Conservation (phyloP, 768 basidiomycete genomes). For the Rhizopogon roseolus region DNA sequence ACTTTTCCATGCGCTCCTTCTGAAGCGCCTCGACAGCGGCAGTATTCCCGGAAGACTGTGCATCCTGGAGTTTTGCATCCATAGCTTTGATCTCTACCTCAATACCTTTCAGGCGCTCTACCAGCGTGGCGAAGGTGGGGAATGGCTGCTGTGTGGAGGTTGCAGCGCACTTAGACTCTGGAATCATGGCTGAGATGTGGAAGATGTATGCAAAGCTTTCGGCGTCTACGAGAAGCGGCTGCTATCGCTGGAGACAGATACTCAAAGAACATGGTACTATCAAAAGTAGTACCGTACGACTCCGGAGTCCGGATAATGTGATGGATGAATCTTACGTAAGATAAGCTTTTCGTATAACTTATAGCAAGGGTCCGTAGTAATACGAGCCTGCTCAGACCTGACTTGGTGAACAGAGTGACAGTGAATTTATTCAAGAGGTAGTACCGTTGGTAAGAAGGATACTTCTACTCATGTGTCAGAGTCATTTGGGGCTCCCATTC, state of each 20-base stretch:
- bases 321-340: background rate
- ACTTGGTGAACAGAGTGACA: no score
- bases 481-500: background rate
- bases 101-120: conserved; percentile 15
- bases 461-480: background rate
- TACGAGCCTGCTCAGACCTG: no score
- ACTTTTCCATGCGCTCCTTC: conserved; percentile 5
- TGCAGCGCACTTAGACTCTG: no score
- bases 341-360: background rate
- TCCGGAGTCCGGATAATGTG: no score
- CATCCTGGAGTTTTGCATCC: conserved; percentile 12
- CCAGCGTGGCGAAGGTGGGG: conserved; percentile 12
- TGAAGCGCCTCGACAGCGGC: conserved; percentile 10
- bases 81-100: conserved; percentile 12
- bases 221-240: no score
- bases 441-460: background rate
- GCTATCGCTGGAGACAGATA: no score
- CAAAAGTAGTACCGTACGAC: no score
- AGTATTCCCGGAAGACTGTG: conserved; percentile 15
- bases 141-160: background rate
- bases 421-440: no score
- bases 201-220: no score
- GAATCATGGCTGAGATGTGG: no score
- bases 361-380: no score
- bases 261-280: no score